These are phyloP conservation scores for Delonix regia DNA, from an alignment of 306 rosid genomes.

Conservation along the genomic window DNA sequence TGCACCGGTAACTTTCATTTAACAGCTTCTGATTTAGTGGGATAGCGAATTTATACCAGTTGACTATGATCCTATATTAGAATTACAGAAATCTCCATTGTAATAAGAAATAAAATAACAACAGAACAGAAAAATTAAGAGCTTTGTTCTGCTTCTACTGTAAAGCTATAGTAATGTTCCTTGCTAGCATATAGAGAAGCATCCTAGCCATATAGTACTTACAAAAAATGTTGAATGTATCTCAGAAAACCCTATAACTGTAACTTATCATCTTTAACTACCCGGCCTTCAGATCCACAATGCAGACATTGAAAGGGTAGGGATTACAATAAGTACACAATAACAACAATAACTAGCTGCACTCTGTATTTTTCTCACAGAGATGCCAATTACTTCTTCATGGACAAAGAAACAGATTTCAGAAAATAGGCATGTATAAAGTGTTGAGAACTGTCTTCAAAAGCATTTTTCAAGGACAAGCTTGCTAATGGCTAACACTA, in stretches of 20 bases:
- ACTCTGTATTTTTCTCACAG: neutral
- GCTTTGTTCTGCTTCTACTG: no score
- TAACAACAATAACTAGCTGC: no score
- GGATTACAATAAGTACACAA: no score
- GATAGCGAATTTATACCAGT: no score
- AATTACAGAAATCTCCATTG: no score
- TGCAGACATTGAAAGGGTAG: no score
- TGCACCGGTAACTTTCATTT: no score
- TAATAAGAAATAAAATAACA: no score
- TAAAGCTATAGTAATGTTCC: no score
- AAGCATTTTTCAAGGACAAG: neutral
- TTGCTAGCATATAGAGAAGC: neutral
- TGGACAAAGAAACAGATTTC: neutral
- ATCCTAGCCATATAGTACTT: neutral
- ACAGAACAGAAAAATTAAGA: no score
- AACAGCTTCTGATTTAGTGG: no score
- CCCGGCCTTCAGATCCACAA: neutral
- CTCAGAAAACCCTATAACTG: neutral
- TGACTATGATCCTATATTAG: no score
- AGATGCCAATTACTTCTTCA: neutral
- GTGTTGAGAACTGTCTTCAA: neutral
- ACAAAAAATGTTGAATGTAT: neutral
- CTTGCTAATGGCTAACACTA: neutral
- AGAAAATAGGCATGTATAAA: neutral
- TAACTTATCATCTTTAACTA: neutral